Percentiles rank a stretch among this genome's conserved stretches.
Conservation (phyloP, 2,329 filamentous ascomycete species). For the Coniella lustricola region DNA sequence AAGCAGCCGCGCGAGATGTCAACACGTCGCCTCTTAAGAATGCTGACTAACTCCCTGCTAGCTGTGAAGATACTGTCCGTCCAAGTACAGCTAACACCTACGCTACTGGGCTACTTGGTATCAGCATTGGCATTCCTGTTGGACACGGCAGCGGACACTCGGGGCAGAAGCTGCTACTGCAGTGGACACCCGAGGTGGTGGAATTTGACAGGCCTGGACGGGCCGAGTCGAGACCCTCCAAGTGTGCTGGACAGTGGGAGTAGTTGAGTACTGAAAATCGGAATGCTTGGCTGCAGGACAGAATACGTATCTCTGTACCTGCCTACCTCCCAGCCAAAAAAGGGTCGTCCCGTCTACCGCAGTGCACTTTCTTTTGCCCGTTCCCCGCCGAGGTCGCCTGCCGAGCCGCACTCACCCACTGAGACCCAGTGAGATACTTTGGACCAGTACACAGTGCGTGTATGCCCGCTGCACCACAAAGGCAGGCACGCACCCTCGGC, state of each 20-base stretch:
- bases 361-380: constrained; percentile 1
- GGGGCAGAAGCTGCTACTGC: background rate
- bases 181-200: background rate
- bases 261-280: background rate
- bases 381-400: constrained; percentile 1
- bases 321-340: background rate
- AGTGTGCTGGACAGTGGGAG: background rate
- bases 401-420: background rate
- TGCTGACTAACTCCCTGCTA: too few species aligned
- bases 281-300: too few species aligned
- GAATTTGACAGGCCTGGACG: constrained; percentile 2
- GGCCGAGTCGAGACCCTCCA: constrained; percentile 5
- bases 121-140: constrained; percentile 5
- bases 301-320: background rate
- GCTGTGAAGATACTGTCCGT: too few species aligned
- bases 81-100: too few species aligned
- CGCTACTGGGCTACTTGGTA: background rate
- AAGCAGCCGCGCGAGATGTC: too few species aligned
- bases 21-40: too few species aligned
- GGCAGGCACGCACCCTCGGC: background rate
- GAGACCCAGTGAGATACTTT: too few species aligned
- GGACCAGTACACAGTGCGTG: background rate
- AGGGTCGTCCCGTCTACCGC: constrained; percentile 1
- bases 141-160: background rate
- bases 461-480: background rate